Conservation (phyloP, 1,284 basidiomycete species). For the Moesziomyces globuligerus region DNA sequence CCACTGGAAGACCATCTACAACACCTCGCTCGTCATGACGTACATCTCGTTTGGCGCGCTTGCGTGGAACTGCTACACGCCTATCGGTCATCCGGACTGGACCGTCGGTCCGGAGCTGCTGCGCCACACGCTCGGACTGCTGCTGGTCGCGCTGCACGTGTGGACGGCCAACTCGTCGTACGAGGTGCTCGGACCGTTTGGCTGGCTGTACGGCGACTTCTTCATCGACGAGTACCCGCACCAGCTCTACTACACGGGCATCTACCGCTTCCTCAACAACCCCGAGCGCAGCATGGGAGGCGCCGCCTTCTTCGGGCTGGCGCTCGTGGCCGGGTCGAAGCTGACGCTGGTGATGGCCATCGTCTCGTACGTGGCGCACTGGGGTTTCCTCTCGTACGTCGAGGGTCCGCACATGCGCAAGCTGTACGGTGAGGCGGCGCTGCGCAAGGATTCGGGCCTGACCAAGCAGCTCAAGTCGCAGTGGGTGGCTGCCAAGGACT, state of each 20-base stretch:
- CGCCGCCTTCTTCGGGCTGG: constrained; percentile 91
- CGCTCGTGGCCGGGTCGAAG: constrained; percentile 87
- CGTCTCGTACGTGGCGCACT: constrained; percentile 76
- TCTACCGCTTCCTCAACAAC: constrained; percentile 91
- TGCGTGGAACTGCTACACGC: constrained; percentile 58
- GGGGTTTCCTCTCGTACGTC: constrained; percentile 67
- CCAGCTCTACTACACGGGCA: constrained; percentile 92
- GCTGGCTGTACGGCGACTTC: constrained; percentile 75
- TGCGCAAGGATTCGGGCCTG: constrained; percentile 93
- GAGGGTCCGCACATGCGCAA: constrained; percentile 91
- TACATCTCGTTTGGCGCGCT: constrained; percentile 71
- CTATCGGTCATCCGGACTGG: constrained; percentile 73
- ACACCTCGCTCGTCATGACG: constrained; percentile 91
- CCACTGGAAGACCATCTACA: constrained; percentile 95
- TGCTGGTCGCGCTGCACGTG: constrained; percentile 85
- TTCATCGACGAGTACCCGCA: constrained; percentile 90
- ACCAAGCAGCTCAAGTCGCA: constrained; percentile 90
- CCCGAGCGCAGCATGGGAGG: constrained; percentile 90
- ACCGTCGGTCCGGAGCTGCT: constrained; percentile 87
- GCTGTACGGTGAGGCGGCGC: constrained; percentile 83
- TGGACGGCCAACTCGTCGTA: constrained; percentile 92
- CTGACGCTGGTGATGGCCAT: constrained; percentile 86
- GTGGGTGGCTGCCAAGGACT: constrained; percentile 81
- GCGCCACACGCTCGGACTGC: constrained; percentile 72
- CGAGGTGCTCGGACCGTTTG: constrained; percentile 81